phyloP scores from a whole-genome alignment of 768 basidiomycete species.

The Collybiopsis confluens region DNA sequence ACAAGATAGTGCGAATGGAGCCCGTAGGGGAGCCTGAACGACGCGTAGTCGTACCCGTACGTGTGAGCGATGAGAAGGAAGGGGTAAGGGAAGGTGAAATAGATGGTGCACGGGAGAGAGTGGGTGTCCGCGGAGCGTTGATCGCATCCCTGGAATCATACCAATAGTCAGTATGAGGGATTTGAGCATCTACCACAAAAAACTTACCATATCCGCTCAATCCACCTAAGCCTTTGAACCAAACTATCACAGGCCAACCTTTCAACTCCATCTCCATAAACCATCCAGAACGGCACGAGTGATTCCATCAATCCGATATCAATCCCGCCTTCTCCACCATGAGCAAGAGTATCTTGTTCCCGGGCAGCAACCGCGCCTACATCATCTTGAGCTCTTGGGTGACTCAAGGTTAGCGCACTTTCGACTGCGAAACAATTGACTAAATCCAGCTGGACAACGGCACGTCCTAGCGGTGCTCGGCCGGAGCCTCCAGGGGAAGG shows the following conservation, averaged over 20 bases:
- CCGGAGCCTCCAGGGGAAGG: background rate
- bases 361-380: conserved; percentile 82
- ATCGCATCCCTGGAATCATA: conserved; percentile 63
- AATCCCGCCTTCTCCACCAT: background rate
- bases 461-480: conserved; percentile 42
- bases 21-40: conserved; percentile 40
- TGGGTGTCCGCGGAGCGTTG: conserved; percentile 55
- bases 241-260: conserved; percentile 86
- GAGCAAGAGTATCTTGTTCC: conserved; percentile 41
- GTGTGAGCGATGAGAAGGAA: conserved; percentile 22
- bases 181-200: conserved; percentile 7
- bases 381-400: conserved; percentile 79
- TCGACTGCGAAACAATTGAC: conserved; percentile 85
- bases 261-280: conserved; percentile 89
- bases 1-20: conserved; percentile 68
- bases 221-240: conserved; percentile 85
- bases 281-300: conserved; percentile 85
- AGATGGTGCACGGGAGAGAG: conserved; percentile 34
- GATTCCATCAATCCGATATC: conserved; percentile 51
- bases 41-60: background rate
- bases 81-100: conserved; percentile 44
- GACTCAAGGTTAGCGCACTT: conserved; percentile 75
- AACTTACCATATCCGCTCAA: conserved; percentile 80
- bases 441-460: conserved; percentile 82
- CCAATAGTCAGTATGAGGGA: background rate